phyloP scores from a whole-genome alignment of 23 red algal genomes.

The Cyanidioschyzon merolae region DNA sequence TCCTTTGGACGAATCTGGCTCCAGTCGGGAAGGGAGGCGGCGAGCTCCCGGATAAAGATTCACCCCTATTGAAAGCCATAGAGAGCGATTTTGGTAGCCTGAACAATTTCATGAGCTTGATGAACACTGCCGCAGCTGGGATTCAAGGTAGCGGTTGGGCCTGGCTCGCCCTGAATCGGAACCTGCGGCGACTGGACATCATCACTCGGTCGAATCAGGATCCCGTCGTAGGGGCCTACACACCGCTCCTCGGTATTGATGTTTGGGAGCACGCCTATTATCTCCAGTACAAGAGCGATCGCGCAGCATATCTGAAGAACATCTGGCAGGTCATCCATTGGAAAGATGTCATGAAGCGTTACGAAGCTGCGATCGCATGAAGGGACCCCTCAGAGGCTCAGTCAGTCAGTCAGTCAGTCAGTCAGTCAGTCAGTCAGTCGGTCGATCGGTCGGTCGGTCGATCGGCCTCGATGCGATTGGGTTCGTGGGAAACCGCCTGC shows the following conservation, averaged over 20 bases:
- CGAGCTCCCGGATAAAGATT: background rate
- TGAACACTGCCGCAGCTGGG: conserved; percentile 14
- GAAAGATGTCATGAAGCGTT: conserved; percentile 24
- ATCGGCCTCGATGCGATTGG: no score
- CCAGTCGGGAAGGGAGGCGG: conserved; percentile 18
- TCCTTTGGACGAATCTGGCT: conserved; percentile 30
- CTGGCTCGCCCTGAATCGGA: conserved; percentile 22
- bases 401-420: no score
- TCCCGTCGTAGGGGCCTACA: conserved; percentile 22
- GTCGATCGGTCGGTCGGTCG: no score
- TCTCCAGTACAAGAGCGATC: conserved; percentile 37
- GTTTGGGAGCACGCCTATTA: conserved; percentile 83
- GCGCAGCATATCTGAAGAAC: conserved; percentile 34
- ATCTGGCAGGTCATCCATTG: conserved; percentile 38
- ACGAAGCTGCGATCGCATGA: conserved; percentile 25
- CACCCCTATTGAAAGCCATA: conserved; percentile 19
- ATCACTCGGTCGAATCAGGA: conserved; percentile 30
- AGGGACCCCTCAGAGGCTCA: no score
- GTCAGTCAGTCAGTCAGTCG: no score
- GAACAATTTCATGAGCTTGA: conserved; percentile 21
- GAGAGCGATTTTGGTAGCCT: conserved; percentile 23
- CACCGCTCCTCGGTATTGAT: conserved; percentile 76
- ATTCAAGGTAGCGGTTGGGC: background rate
- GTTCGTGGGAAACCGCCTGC: no score
- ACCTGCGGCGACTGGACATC: conserved; percentile 28